Conservation (phyloP, 768 basidiomycete species). For the Amylocystis lapponica region DNA sequence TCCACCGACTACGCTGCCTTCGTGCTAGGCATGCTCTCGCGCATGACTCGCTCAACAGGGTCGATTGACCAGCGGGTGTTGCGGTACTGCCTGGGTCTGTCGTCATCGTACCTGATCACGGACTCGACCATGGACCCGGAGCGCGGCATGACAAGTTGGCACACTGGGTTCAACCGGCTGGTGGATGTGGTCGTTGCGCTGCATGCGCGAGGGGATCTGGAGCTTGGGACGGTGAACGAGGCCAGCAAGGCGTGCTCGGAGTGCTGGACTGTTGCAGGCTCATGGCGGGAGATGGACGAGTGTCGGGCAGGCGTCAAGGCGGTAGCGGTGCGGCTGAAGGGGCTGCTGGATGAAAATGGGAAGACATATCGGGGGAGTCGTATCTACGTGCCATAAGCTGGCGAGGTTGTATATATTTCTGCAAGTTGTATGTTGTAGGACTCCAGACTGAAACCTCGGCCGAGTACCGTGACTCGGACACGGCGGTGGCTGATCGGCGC, state of each 20-base stretch:
- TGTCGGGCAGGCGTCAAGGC: constrained; percentile 56
- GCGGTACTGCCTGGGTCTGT: constrained; percentile 59
- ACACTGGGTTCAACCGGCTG: constrained; percentile 57
- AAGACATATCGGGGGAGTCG: constrained; percentile 32
- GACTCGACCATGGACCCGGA: constrained; percentile 62
- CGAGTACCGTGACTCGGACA: too few species aligned
- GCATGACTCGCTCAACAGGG: constrained; percentile 40
- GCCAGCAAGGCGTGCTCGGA: constrained; percentile 71
- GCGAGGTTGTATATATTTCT: not conserved
- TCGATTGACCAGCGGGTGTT: constrained; percentile 56
- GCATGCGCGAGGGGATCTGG: constrained; percentile 59
- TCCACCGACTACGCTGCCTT: constrained; percentile 62
- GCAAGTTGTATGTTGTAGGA: too few species aligned
- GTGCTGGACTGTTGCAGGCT: constrained; percentile 69
- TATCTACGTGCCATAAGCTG: constrained; percentile 30
- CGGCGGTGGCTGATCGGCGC: too few species aligned
- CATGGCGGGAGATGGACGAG: constrained; percentile 63
- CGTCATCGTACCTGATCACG: constrained; percentile 75
- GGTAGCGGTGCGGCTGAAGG: constrained; percentile 57
- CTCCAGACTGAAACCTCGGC: too few species aligned
- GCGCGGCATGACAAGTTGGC: constrained; percentile 57
- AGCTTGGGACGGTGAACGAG: constrained; percentile 69
- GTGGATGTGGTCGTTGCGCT: constrained; percentile 72
- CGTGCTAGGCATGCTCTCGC: constrained; percentile 49
- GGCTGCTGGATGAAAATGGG: constrained; percentile 49